Percentiles rank a stretch among this genome's conserved stretches.
Conservation (phyloP, 306 rosid genomes). For the Pyrus bretschneideri region DNA sequence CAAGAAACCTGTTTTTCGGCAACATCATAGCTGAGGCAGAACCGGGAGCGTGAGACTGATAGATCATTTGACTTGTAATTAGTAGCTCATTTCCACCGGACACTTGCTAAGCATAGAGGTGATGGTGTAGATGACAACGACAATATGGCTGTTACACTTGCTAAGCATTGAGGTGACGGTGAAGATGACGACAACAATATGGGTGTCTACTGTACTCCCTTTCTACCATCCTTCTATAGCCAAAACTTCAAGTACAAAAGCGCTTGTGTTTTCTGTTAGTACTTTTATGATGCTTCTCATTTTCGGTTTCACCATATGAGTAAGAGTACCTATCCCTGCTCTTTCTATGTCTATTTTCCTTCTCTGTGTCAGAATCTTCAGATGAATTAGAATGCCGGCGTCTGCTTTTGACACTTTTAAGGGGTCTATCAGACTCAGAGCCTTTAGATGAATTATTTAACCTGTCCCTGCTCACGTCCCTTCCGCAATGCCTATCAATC, state of each 20-base stretch:
- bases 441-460: conserved; percentile 33
- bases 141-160: not conserved
- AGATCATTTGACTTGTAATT: not conserved
- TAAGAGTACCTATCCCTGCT: conserved; percentile 15
- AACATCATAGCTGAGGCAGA: not conserved
- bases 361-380: conserved; percentile 21
- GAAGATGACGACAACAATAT: too few species aligned
- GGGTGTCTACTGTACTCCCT: not conserved
- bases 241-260: not conserved
- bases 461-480: conserved; percentile 17
- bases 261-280: conserved; percentile 16
- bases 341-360: conserved; percentile 18
- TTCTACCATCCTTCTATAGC: not conserved
- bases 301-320: conserved; percentile 17
- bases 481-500: conserved; percentile 10
- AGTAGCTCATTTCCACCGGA: not conserved
- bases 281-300: conserved; percentile 15
- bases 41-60: not conserved
- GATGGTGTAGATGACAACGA: not conserved
- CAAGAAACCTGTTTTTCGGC: not conserved
- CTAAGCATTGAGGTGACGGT: not conserved
- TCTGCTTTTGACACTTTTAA: conserved; percentile 25
- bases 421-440: conserved; percentile 33
- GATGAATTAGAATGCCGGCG: conserved; percentile 17
- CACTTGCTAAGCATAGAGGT: not conserved